phyloP scores from a whole-genome alignment of 257 asterid genomes.

The Lantana camara region DNA sequence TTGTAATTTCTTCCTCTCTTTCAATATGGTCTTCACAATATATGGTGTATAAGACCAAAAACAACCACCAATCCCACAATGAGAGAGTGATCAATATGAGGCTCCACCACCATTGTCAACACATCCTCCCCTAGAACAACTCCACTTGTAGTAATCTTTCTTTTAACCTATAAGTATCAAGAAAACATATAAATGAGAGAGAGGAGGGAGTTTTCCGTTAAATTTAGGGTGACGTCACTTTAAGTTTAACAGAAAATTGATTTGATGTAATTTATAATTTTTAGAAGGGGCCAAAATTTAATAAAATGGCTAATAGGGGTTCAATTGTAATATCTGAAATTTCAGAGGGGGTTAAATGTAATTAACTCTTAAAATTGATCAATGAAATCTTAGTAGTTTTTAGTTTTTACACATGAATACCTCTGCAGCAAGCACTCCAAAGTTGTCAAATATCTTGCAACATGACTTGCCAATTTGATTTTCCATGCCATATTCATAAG shows the following conservation, averaged over 20 bases:
- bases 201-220: too few species aligned
- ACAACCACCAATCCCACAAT: slow-evolving; percentile 4
- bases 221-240: too few species aligned
- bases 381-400: too few species aligned
- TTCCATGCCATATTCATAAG: slow-evolving; percentile 35
- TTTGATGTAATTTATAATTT: too few species aligned
- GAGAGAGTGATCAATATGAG: slow-evolving; percentile 40
- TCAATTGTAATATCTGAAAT: too few species aligned
- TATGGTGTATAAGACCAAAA: background rate
- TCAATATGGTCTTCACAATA: background rate
- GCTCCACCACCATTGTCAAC: slow-evolving; percentile 46
- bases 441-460: slow-evolving; percentile 37
- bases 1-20: too few species aligned
- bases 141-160: slow-evolving; percentile 41
- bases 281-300: too few species aligned
- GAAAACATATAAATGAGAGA: background rate
- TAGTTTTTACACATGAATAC: too few species aligned
- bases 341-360: too few species aligned
- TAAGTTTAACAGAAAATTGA: too few species aligned
- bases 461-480: slow-evolving; percentile 25
- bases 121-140: slow-evolving; percentile 49
- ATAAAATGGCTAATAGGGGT: too few species aligned
- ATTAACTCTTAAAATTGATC: too few species aligned
- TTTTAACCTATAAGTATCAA: slow-evolving; percentile 32
- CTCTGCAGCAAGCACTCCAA: slow-evolving; percentile 48